These are phyloP conservation scores for Ogataea nonfermentans DNA, from an alignment of 805 yeast species.

Conservation along the genomic window DNA sequence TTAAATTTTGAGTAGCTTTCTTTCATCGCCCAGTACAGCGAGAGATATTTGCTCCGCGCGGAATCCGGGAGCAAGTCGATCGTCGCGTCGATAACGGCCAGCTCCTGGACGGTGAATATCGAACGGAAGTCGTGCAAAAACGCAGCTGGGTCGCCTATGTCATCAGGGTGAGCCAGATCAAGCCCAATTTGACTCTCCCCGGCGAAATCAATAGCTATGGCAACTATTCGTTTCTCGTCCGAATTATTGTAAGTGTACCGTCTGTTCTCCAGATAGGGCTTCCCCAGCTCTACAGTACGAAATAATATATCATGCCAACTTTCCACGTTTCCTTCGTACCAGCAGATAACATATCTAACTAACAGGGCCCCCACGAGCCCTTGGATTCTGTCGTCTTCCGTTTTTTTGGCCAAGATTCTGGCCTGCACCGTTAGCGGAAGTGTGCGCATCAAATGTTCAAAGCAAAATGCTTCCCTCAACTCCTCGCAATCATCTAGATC, in stretches of 20 bases:
- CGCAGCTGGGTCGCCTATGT: slow-evolving; percentile 29
- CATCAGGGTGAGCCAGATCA: slow-evolving; percentile 44
- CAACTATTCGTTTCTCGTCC: slow-evolving; percentile 51
- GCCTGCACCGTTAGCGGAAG: slow-evolving; percentile 44
- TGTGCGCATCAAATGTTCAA: slow-evolving; percentile 48
- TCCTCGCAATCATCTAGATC: slow-evolving; percentile 5
- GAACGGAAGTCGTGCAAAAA: slow-evolving; percentile 29
- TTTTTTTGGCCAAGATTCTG: slow-evolving; percentile 40
- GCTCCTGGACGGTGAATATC: slow-evolving; percentile 30
- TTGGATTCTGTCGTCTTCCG: slow-evolving; percentile 33
- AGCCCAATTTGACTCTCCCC: slow-evolving; percentile 38
- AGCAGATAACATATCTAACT: slow-evolving; percentile 41
- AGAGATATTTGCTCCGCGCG: slow-evolving; percentile 35
- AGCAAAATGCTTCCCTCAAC: slow-evolving; percentile 37
- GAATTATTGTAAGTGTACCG: slow-evolving; percentile 53
- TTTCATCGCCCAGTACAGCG: slow-evolving; percentile 75
- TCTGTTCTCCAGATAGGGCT: slow-evolving; percentile 44
- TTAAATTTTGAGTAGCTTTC: slow-evolving; percentile 69
- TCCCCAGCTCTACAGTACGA: slow-evolving; percentile 46
- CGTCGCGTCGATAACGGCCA: slow-evolving; percentile 27
- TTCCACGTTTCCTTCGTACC: slow-evolving; percentile 20
- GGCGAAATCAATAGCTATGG: slow-evolving; percentile 41
- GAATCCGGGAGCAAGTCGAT: slow-evolving; percentile 4
- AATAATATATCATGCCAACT: slow-evolving; percentile 27
- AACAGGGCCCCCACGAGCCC: slow-evolving; percentile 47